Base-by-base conservation (phyloP, 108 stramenopile species). In the Skeletonema menzelii region DNA sequence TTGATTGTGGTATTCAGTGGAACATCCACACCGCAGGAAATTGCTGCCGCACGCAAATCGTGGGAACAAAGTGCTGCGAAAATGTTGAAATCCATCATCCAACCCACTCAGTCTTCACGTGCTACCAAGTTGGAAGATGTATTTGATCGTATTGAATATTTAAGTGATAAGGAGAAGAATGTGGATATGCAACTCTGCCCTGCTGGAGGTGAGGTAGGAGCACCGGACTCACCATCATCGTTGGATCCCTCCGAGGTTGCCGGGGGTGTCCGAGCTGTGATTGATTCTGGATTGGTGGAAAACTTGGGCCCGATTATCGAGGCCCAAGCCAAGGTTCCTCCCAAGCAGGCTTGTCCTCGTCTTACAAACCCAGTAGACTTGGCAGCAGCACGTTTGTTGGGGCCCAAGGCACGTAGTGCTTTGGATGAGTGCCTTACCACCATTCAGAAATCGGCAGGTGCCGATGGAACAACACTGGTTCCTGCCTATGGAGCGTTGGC, bases 401-500 rank as follows among this genome's bases (percentile, higher is more conserved):
- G 81, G 61, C 85, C 88, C 17, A 60, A 76, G 7, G 82, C 85
- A 30, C 78, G 66, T 27, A 76, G 76, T 64, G 87, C 76, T 4
- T 31, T 86, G 28, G 82, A 80, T 11, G 70, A 72, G 5, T 87
- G 82, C 30, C 62, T 87, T n/a, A 24, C 35, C 5, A 73, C 67
- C 24, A 80, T 85, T 17, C 63, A 35, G 12, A 24, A 40, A 12
- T 59, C 61, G 20, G 63, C 74, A 5, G 80, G 80, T 10, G 42
- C 46, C 5, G 83, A 83, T 20, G 66, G 75, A 28, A 42, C 73
- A 3, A 62, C 19, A 14, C 59, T 94, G 10, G 88, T 94, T 0
- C 53, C 87, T n/a, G 82, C 87, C 83, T 94, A 91, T 72, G 91
- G 91, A 17, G 80, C 87, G 0, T 75, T 94, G 58, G 86, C 84